Percentiles rank a stretch among this genome's conserved stretches.
Evolutionary conservation across 1,284 basidiomycete species (phyloP).

Genomic region (Coniferiporia sulphurascens): DNA sequence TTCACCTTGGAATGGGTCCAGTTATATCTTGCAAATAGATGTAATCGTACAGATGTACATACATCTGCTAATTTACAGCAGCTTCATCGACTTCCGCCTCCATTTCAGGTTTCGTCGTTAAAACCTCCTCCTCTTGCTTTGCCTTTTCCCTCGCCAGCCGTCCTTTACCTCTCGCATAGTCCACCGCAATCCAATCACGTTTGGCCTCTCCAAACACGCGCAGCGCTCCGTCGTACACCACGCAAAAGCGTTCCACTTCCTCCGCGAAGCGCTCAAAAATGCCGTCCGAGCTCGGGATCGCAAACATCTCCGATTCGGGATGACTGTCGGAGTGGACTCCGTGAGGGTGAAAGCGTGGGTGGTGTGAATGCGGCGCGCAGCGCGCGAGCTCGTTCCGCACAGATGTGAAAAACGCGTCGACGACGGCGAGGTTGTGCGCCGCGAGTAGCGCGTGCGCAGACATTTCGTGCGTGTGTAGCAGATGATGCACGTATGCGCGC

Average conservation of each 20-base stretch:
- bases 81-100: conserved; percentile 4
- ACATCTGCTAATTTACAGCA: neutral
- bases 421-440: conserved; percentile 66
- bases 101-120: conserved; percentile 6
- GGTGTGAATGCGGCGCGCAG: conserved; percentile 10
- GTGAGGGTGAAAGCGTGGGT: conserved; percentile 4
- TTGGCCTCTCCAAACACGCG: conserved; percentile 48
- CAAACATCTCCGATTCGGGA: conserved; percentile 1
- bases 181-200: conserved; percentile 55
- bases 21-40: too few relatives aligned
- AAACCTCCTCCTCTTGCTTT: conserved; percentile 10
- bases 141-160: conserved; percentile 33
- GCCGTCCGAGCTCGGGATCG: neutral
- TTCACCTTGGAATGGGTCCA: too few relatives aligned
- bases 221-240: conserved; percentile 45
- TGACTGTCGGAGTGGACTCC: neutral
- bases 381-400: conserved; percentile 41
- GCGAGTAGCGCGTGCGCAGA: conserved; percentile 67
- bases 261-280: conserved; percentile 31
- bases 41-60: too few relatives aligned
- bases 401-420: conserved; percentile 58
- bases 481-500: conserved; percentile 75
- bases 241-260: conserved; percentile 49
- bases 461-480: conserved; percentile 85
- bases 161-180: conserved; percentile 62